These are phyloP conservation scores for Nannochloropsis oceanica DNA, from an alignment of 108 stramenopile genomes.

Conservation along the genomic window DNA sequence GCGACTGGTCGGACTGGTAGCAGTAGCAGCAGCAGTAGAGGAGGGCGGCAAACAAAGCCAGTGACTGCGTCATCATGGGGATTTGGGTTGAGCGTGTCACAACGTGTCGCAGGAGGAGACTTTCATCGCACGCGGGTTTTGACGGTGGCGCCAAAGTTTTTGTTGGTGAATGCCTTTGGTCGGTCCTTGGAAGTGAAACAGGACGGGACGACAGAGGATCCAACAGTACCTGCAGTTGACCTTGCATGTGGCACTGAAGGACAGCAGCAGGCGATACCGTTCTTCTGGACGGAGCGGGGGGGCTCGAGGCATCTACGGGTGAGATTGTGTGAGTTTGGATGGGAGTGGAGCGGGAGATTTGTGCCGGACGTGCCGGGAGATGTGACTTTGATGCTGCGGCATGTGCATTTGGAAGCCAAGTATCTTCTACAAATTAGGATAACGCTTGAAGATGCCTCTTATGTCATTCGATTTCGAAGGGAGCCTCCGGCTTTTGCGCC, in stretches of 20 bases:
- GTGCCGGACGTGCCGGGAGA: conserved; percentile 1
- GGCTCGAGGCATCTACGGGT: background rate
- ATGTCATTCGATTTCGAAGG: conserved; percentile 1
- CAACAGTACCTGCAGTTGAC: conserved; percentile 2
- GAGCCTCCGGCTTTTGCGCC: conserved; percentile 20
- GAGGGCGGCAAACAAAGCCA: background rate
- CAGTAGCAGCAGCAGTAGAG: background rate
- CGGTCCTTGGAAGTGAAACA: conserved; percentile 12
- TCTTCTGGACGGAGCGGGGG: background rate
- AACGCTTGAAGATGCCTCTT: background rate
- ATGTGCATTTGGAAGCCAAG: background rate
- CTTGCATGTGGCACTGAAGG: background rate
- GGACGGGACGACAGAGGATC: background rate
- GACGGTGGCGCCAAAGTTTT: conserved; percentile 9
- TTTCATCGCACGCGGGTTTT: conserved; percentile 7
- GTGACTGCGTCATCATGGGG: background rate
- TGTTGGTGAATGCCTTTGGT: conserved; percentile 1
- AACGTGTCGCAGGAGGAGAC: background rate
- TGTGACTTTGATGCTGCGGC: conserved; percentile 2
- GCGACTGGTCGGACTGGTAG: background rate
- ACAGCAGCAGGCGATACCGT: background rate
- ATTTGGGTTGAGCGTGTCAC: background rate
- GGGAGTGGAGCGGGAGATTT: conserved; percentile 10
- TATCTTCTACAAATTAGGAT: background rate
- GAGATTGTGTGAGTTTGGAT: background rate